Percentiles rank a stretch among this genome's conserved stretches.
Conservation (phyloP, 1,284 basidiomycete genomes). For the Apiotrichum siamense region DNA sequence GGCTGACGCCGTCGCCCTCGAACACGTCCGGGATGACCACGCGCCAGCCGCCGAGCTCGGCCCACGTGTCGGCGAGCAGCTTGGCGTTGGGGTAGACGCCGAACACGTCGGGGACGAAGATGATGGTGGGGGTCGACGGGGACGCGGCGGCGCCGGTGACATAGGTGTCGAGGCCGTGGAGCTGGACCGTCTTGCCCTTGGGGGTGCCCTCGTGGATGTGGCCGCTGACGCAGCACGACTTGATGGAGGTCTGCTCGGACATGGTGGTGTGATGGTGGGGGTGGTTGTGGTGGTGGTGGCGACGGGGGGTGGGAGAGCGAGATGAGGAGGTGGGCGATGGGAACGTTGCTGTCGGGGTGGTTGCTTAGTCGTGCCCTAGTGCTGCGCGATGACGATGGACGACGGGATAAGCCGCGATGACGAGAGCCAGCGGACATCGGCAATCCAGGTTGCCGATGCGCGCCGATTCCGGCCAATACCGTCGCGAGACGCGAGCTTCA, state of each 20-base stretch:
- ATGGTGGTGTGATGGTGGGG: no score
- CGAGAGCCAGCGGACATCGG: no score
- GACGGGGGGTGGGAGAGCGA: no score
- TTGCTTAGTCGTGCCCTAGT: no score
- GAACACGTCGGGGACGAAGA: slow-evolving; percentile 59
- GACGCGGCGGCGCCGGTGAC: slow-evolving; percentile 23
- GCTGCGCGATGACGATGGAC: no score
- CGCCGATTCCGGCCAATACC: no score
- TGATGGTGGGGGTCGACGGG: slow-evolving; percentile 50
- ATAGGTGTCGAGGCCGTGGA: slow-evolving; percentile 36
- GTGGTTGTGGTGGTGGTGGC: no score
- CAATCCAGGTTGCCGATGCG: no score
- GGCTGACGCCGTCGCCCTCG: slow-evolving; percentile 55
- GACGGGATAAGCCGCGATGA: no score
- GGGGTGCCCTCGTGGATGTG: slow-evolving; percentile 38
- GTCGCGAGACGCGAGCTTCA: no score
- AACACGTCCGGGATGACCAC: slow-evolving; percentile 59
- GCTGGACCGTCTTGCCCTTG: slow-evolving; percentile 23
- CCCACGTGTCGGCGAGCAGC: slow-evolving; percentile 59
- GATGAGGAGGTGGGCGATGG: no score
- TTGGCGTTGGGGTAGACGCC: slow-evolving; percentile 58
- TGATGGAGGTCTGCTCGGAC: slow-evolving; percentile 31
- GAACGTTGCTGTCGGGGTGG: no score
- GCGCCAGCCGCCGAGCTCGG: slow-evolving; percentile 60
- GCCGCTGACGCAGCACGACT: slow-evolving; percentile 36